Conservation (phyloP, 1,284 basidiomycete genomes). For the Ceratobasidium sp. region DNA sequence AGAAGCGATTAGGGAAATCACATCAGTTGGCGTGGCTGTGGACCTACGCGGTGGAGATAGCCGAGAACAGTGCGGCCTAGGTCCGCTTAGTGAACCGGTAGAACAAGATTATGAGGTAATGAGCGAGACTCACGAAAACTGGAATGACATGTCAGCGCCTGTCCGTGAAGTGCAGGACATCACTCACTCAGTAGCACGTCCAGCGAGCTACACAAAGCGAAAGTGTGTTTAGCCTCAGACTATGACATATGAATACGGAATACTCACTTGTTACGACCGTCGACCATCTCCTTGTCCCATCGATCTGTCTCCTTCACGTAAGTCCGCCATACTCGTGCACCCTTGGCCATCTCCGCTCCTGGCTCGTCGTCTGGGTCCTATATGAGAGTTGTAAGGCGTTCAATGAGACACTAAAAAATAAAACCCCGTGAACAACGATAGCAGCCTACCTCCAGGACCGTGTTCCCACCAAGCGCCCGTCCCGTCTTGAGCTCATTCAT, state of each 20-base stretch:
- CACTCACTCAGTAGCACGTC: constrained; percentile 27
- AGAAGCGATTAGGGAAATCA: background rate
- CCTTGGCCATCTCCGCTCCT: constrained; percentile 12
- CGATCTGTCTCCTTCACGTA: constrained; percentile 28
- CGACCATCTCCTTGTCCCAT: constrained; percentile 15
- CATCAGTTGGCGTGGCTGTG: background rate
- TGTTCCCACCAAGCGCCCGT: too few relatives aligned
- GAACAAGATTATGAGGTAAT: background rate
- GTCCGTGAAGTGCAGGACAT: background rate
- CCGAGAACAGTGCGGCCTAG: constrained; percentile 22
- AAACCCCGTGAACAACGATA: too few relatives aligned
- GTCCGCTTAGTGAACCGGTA: background rate
- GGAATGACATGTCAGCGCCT: background rate
- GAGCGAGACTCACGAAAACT: constrained; percentile 17
- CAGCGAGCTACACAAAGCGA: background rate
- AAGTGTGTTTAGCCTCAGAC: background rate
- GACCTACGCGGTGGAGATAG: constrained; percentile 19
- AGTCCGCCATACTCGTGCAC: constrained; percentile 11
- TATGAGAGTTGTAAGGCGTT: too few relatives aligned
- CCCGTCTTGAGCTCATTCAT: too few relatives aligned
- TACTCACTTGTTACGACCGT: constrained; percentile 27
- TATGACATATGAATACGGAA: background rate
- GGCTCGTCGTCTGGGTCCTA: background rate
- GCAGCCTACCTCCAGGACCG: too few relatives aligned
- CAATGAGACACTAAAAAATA: too few relatives aligned